Evolutionary conservation across 2,329 filamentous ascomycete genomes (phyloP), one percentile per base, ranked within the genome.

Genomic region (Paraconiothyrium sp.): DNA sequence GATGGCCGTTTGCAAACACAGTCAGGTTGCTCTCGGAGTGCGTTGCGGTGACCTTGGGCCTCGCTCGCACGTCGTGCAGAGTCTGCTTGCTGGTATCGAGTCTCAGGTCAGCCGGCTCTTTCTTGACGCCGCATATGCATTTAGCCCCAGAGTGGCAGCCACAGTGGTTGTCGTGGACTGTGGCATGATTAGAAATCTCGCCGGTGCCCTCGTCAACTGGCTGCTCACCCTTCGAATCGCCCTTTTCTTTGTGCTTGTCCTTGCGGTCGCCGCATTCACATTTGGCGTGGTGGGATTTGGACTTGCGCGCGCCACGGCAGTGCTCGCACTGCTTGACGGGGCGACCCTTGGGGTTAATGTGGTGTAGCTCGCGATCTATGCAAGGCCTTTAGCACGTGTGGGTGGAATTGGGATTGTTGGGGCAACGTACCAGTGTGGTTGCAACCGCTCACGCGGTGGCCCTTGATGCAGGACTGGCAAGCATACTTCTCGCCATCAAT

Each of bases 371-470:
- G 70, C 94, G 92, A 80, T 97, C 95, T 97, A 75, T 58, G 50
- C 59, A 44, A 54, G 46, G 51, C 32, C 35, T 61, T 75, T 66
- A 76, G 64, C 59, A 50, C 58, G 57, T 51, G 48, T 35, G 51
- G 68, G 72, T 72, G 60, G 74, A 66, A 20, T 39, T n/a, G 47
- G 11, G 24, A 43, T 41, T 43, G 43, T 39, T 41, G 48, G 64
- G 44, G 51, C 54, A 51, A 64, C 69, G 85, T 88, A 97, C 94
- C 93, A 80, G 89, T 88, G 82, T 99, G 95, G 80, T 94, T 93
- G 85, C 95, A 99, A 79, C 95, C 97, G 90, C 94, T 98, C 78
- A 99, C 95, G 79, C 95, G 92, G 84, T 99, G 95, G 78, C 95
- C 95, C 82, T 95, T 92, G 79, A 99, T 93, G 84, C 95, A 99